A percentile compares a stretch with the other conserved stretches of the same genome.
phyloP scores from a whole-genome alignment of 306 rosid species.

The Medicago arabica region DNA sequence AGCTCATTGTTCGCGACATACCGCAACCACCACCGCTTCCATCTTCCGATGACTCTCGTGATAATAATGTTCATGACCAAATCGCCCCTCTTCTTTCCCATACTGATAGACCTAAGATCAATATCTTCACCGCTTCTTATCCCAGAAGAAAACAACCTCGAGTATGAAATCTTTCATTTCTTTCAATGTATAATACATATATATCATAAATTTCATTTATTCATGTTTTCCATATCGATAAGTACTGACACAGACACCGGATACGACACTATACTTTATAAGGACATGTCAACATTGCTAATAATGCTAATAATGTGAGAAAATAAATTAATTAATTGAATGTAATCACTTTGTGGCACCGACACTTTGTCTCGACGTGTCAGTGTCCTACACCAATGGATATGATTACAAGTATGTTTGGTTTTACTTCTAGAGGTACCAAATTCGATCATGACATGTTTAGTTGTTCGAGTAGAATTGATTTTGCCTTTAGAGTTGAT shows the following conservation, averaged over 20 bases:
- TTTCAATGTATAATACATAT: no score
- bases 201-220: constrained; percentile 3
- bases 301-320: not conserved
- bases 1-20: constrained; percentile 57
- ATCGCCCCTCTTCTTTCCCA: constrained; percentile 61
- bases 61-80: constrained; percentile 47
- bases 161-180: constrained; percentile 39
- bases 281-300: no score
- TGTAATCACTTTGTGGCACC: no score
- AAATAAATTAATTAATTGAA: not conserved
- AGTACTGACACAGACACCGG: not conserved
- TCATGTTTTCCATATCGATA: not conserved
- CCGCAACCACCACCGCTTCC: constrained; percentile 5
- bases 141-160: constrained; percentile 61
- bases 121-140: constrained; percentile 76
- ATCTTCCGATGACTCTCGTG: constrained; percentile 30
- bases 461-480: no score
- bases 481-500: no score
- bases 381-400: no score
- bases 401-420: no score
- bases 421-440: no score
- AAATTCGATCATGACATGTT: no score
- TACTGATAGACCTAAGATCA: constrained; percentile 72
- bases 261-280: not conserved
- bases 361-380: no score